These are phyloP conservation scores for Tetrapyrgos nigripes DNA, from an alignment of 1,284 basidiomycete species.

Conservation along the genomic window DNA sequence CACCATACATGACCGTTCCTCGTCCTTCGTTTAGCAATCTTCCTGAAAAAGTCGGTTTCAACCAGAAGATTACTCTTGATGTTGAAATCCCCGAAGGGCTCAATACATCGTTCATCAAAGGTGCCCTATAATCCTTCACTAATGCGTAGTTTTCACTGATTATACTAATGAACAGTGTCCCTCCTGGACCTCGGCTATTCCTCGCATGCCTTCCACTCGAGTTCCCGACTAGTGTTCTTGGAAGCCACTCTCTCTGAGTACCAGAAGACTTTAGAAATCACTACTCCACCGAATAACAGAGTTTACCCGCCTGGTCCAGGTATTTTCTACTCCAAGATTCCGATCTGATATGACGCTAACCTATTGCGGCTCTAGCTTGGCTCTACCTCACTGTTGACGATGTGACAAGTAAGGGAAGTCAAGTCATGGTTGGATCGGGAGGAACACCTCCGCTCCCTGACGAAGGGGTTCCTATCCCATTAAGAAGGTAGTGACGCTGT, in stretches of 20 bases:
- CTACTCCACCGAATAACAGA: constrained; percentile 49
- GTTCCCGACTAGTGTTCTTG: constrained; percentile 54
- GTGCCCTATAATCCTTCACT: too few species aligned
- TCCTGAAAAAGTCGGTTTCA: constrained; percentile 47
- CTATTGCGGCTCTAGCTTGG: constrained; percentile 12
- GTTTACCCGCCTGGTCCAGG: constrained; percentile 61
- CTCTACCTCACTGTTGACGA: constrained; percentile 55
- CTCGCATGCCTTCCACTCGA: constrained; percentile 52
- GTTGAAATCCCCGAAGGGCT: constrained; percentile 34
- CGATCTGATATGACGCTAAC: background rate
- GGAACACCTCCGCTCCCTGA: constrained; percentile 23
- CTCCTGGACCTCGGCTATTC: constrained; percentile 58
- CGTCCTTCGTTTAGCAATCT: constrained; percentile 44
- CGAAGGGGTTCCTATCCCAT: constrained; percentile 3
- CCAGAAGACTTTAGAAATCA: constrained; percentile 45
- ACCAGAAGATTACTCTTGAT: constrained; percentile 42
- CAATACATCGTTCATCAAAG: too few species aligned
- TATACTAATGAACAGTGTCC: too few species aligned
- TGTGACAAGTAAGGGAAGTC: constrained; percentile 50
- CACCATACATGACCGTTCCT: constrained; percentile 45
- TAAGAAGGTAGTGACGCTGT: too few species aligned
- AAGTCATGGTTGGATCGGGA: constrained; percentile 53
- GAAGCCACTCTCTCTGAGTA: constrained; percentile 40
- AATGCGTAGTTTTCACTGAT: too few species aligned
- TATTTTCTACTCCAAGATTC: constrained; percentile 3